phyloP scores from a whole-genome alignment of 345 rosid species.

The Capsella bursapastoris region DNA sequence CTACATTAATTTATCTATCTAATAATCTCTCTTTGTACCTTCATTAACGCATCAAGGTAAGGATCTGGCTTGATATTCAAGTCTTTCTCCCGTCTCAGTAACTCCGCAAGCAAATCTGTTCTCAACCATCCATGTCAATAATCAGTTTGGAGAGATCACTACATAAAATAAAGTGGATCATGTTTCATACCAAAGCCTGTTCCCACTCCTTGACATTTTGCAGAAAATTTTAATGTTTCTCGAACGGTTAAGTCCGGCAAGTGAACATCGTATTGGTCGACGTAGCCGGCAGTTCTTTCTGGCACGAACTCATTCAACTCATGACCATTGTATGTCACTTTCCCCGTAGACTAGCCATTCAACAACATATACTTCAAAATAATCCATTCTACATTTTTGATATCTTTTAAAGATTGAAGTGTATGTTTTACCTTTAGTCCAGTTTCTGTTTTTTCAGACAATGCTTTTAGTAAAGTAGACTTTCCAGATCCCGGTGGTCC shows the following conservation, averaged over 20 bases:
- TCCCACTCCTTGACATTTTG: slow-evolving; percentile 82
- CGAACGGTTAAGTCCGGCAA: slow-evolving; percentile 69
- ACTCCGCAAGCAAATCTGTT: slow-evolving; percentile 72
- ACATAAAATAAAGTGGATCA: background rate
- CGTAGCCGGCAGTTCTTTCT: slow-evolving; percentile 69
- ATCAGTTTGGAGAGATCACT: background rate
- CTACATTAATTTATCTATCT: background rate
- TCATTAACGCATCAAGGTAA: slow-evolving; percentile 81
- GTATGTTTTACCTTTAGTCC: slow-evolving; percentile 40
- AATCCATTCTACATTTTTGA: background rate
- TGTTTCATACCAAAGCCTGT: slow-evolving; percentile 54
- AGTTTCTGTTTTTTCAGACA: slow-evolving; percentile 65
- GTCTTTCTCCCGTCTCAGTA: slow-evolving; percentile 77
- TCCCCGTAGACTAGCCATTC: slow-evolving; percentile 54
- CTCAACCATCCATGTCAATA: slow-evolving; percentile 1
- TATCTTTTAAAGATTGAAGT: background rate
- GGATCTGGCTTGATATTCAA: slow-evolving; percentile 77
- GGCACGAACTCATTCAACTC: slow-evolving; percentile 65
- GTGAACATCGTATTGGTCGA: slow-evolving; percentile 72
- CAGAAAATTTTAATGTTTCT: slow-evolving; percentile 78
- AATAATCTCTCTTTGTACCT: slow-evolving; percentile 51
- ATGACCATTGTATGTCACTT: slow-evolving; percentile 66
- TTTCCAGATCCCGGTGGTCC: slow-evolving; percentile 96
- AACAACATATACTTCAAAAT: background rate
- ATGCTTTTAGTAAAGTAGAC: slow-evolving; percentile 69